These are phyloP conservation scores for Mrakia frigida DNA, from an alignment of 768 basidiomycete species.

Conservation along the genomic window DNA sequence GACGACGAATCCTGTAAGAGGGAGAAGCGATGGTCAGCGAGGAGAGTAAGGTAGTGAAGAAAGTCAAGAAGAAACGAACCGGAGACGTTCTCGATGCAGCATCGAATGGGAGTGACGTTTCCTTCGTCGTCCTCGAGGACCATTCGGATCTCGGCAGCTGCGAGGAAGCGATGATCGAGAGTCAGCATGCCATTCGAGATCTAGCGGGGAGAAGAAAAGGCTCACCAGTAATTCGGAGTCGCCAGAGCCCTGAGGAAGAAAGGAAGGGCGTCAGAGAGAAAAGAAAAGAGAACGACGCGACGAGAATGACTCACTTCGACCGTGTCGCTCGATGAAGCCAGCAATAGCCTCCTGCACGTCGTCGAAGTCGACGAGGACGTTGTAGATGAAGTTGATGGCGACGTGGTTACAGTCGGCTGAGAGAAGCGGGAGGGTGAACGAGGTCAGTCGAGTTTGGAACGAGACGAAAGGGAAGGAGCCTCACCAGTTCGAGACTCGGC, in stretches of 20 bases:
- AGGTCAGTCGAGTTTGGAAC: neutral
- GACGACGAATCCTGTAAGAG: constrained; percentile 69
- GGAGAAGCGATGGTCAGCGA: no score
- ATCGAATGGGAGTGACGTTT: constrained; percentile 90
- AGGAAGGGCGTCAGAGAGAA: no score
- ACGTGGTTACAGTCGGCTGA: constrained; percentile 33
- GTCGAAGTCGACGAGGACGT: constrained; percentile 87
- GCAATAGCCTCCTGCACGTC: constrained; percentile 94
- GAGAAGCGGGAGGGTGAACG: neutral
- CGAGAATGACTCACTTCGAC: constrained; percentile 53
- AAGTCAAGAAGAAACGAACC: constrained; percentile 40
- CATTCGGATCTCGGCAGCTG: constrained; percentile 90
- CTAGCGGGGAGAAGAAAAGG: no score
- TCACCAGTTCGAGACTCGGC: constrained; percentile 61
- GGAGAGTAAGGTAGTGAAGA: no score
- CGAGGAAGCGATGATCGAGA: no score
- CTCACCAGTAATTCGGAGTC: constrained; percentile 75
- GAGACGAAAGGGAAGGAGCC: neutral
- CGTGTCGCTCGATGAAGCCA: constrained; percentile 99
- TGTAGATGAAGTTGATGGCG: constrained; percentile 89
- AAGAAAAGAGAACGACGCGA: no score
- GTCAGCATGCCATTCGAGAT: no score
- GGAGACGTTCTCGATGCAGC: constrained; percentile 96
- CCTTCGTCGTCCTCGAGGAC: constrained; percentile 90
- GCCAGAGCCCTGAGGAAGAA: constrained; percentile 62